Percentiles rank a stretch among this genome's conserved stretches.
These are phyloP conservation scores for Phyllosticta citribraziliensis DNA, from an alignment of 2,329 filamentous ascomycete genomes.

Conservation along the genomic window DNA sequence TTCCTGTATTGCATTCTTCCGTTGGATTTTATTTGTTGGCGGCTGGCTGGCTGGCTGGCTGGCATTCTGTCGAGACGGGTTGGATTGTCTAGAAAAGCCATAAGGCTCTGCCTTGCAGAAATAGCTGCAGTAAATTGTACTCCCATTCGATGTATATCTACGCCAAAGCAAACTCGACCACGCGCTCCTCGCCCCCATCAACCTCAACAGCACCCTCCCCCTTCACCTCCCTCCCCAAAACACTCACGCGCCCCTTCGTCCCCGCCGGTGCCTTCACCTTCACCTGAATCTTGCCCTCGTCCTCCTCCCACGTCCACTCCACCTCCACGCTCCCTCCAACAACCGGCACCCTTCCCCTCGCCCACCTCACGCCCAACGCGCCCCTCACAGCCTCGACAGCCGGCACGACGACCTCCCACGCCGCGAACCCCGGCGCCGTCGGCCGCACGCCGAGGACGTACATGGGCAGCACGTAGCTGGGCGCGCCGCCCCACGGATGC, in stretches of 20 bases:
- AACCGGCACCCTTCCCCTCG: conserved; percentile 1
- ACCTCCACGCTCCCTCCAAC: background rate
- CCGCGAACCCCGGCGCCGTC: background rate
- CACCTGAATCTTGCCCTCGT: background rate
- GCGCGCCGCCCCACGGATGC: conserved; percentile 38
- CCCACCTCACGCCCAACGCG: conserved; percentile 1
- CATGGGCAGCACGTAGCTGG: conserved; percentile 32
- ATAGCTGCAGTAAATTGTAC: too few species aligned
- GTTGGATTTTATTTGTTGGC: too few species aligned
- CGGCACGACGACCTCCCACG: background rate
- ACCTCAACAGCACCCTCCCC: background rate
- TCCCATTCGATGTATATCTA: background rate
- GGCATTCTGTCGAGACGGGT: too few species aligned
- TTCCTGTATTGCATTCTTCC: too few species aligned
- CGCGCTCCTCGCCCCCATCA: background rate
- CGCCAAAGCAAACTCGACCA: background rate
- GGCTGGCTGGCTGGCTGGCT: too few species aligned
- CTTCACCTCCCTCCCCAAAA: background rate
- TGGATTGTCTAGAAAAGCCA: too few species aligned
- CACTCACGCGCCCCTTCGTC: background rate
- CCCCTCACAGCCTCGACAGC: background rate
- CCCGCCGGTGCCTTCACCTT: background rate
- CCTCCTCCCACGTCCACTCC: background rate
- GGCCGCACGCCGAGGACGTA: conserved; percentile 4
- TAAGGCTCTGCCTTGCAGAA: too few species aligned